A percentile compares a stretch with the other conserved stretches of the same genome.
Conservation (phyloP, 139 green algal genomes). For the Micractinium sp. region DNA sequence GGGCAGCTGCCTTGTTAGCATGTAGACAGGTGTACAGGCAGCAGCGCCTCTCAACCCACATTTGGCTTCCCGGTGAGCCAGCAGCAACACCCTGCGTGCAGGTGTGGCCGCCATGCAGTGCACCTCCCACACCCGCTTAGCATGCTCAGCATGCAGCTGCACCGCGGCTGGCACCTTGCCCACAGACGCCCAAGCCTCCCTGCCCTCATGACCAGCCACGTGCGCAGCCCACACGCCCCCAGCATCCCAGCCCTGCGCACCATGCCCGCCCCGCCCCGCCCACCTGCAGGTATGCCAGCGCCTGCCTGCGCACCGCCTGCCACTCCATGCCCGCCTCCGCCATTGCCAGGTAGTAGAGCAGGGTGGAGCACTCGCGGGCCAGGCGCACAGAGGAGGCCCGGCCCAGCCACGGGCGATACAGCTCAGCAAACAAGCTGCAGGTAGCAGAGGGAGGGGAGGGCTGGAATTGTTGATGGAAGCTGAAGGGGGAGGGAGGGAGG, state of each 20-base stretch:
- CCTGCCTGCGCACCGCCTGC: neutral
- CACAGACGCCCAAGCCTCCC: too few relatives aligned
- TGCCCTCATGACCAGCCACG: neutral
- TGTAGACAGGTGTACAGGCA: neutral
- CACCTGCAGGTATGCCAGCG: conserved; percentile 8
- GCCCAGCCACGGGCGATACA: neutral
- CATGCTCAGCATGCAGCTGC: too few relatives aligned
- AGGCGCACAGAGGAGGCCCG: neutral
- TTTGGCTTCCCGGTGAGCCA: neutral
- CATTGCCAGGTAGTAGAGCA: conserved; percentile 5
- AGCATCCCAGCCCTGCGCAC: neutral
- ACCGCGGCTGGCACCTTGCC: too few relatives aligned
- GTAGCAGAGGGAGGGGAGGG: neutral
- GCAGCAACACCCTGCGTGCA: neutral
- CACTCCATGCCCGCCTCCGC: neutral
- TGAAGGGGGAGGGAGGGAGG: neutral
- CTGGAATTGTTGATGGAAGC: neutral
- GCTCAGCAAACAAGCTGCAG: neutral
- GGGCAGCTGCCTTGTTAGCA: neutral
- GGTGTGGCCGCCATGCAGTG: too few relatives aligned
- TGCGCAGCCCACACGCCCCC: neutral
- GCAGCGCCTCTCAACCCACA: neutral
- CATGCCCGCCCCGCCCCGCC: neutral
- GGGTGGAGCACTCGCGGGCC: neutral
- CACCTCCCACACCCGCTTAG: too few relatives aligned